Conservation (phyloP, 768 basidiomycete species). For the Xerocomellus amylosporus region DNA sequence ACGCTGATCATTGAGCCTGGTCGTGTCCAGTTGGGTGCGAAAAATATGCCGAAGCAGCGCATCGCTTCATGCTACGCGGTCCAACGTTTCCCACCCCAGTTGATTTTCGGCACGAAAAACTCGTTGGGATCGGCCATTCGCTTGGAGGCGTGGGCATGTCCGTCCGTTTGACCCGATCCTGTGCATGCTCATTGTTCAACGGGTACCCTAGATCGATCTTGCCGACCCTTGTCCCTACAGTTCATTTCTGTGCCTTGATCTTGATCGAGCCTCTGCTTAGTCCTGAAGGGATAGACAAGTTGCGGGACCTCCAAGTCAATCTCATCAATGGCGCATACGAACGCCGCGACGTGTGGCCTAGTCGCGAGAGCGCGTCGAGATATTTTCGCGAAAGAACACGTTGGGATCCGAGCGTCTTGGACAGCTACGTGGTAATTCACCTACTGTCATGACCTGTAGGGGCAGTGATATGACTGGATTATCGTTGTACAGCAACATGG, state of each 20-base stretch:
- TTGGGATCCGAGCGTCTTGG: conserved; percentile 56
- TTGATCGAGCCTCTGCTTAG: conserved; percentile 66
- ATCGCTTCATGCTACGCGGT: conserved; percentile 51
- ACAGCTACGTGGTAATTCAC: conserved; percentile 50
- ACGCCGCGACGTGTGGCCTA: conserved; percentile 53
- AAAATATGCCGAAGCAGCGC: conserved; percentile 57
- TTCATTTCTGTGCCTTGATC: conserved; percentile 51
- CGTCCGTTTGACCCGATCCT: conserved; percentile 34
- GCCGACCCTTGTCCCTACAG: conserved; percentile 43
- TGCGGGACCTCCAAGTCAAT: conserved; percentile 38
- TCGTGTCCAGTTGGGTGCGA: conserved; percentile 55
- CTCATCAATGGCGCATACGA: conserved; percentile 49
- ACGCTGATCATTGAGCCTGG: background rate
- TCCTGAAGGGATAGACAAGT: conserved; percentile 43
- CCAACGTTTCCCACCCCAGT: conserved; percentile 38
- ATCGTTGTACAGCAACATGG: conserved; percentile 42
- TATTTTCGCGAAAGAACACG: conserved; percentile 36
- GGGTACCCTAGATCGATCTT: conserved; percentile 45
- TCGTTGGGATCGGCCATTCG: conserved; percentile 68
- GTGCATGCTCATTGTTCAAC: background rate
- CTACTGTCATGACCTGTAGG: background rate
- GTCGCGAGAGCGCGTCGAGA: conserved; percentile 39
- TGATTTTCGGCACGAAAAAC: conserved; percentile 47
- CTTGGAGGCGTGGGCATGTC: conserved; percentile 66
- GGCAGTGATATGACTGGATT: background rate